Percentiles rank a stretch among this genome's conserved stretches.
phyloP scores from a whole-genome alignment of 805 yeast genomes.

The Pichia heedii region DNA sequence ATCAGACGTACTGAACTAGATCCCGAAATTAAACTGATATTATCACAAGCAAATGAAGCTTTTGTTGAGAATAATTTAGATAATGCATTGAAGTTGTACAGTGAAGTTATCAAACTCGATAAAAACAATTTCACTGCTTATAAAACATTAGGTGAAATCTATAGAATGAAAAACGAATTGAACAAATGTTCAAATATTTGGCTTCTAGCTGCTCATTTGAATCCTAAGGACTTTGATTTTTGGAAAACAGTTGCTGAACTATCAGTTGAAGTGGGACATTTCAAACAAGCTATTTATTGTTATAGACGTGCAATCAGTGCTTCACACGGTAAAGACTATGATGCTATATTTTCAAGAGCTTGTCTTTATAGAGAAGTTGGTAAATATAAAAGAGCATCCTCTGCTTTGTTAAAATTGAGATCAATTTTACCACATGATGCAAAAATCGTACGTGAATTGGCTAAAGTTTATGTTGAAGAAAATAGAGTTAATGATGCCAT shows the following conservation, averaged over 20 bases:
- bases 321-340: conserved; percentile 37
- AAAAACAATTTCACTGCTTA: conserved; percentile 76
- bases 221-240: conserved; percentile 64
- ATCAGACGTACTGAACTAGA: conserved; percentile 40
- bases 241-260: conserved; percentile 73
- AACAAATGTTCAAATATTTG: conserved; percentile 73
- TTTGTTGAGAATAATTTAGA: conserved; percentile 58
- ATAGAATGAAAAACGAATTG: conserved; percentile 52
- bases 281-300: conserved; percentile 72
- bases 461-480: conserved; percentile 42
- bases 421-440: conserved; percentile 50
- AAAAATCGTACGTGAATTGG: conserved; percentile 51
- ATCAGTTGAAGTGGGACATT: conserved; percentile 55
- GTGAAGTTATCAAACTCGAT: conserved; percentile 68
- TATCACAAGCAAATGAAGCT: conserved; percentile 73
- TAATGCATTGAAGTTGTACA: conserved; percentile 49
- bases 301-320: conserved; percentile 54
- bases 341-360: conserved; percentile 56
- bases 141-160: conserved; percentile 80
- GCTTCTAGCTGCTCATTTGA: conserved; percentile 73
- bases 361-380: conserved; percentile 57
- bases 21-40: conserved; percentile 60
- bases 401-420: conserved; percentile 56
- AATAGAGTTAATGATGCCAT: conserved; percentile 67
- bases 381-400: conserved; percentile 62